Evolutionary conservation across 1,284 basidiomycete species (phyloP), one percentile per base, ranked within the genome.

Genomic region (Vanrija sp.): DNA sequence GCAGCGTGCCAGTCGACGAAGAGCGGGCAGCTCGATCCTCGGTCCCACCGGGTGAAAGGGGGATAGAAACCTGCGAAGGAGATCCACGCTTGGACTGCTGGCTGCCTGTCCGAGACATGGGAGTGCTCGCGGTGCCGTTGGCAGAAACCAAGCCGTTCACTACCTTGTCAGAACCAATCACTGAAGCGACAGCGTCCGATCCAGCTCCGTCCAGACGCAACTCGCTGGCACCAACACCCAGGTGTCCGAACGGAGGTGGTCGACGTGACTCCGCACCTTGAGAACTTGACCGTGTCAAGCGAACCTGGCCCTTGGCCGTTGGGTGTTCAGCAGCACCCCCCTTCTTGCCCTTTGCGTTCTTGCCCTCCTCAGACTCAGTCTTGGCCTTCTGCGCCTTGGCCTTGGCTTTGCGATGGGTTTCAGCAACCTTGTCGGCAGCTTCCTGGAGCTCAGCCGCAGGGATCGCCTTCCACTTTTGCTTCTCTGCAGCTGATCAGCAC

Each of bases 381-480:
- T 51, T 54, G 12, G 14, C 54, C 25, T 25, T 43, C 15, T 39
- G 56, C 46, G 63, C 57, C 49, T 67, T 65, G 19, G 65, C 57
- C 38, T 60, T 60, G 43, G 52, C 49, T 51, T 60, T 64, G 55
- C 54, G 63, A 48, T 66, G 55, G 6, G 54, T 52, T 43, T 68
- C 71, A 2, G 69, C 70, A 1, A 67, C 74, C 61, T 72, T 66
- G 52, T 78, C 76, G 3, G 70, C 69, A 9, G 76, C 74, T 23
- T 74, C 74, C 28, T 74, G 69, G n/a, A 78, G 63, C 53, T 78
- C 75, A 0, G 68, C 58, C 2, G 74, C 71, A 4, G 76, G 73
- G 21, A 78, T 78, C 6, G 73, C 60, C 7, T 59, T 76, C 77
- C 77, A 78, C 61, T 76, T 77, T 26, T 64, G 67, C 63, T 76